These are phyloP conservation scores for Claviceps purpurea DNA, from an alignment of 2,329 filamentous ascomycete species.

Conservation along the genomic window DNA sequence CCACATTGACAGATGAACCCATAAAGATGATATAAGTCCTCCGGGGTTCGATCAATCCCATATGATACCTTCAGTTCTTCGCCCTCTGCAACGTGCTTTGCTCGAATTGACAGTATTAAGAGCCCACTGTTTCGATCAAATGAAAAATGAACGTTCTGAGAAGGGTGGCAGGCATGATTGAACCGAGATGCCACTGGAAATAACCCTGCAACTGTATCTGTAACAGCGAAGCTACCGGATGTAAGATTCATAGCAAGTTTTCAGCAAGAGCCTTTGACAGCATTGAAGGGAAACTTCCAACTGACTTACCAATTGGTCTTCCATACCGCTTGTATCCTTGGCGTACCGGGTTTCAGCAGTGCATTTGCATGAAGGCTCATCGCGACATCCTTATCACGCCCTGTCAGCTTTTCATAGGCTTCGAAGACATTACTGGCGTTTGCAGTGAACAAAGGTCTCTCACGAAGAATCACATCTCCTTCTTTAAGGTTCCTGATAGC, in stretches of 20 bases:
- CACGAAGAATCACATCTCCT: constrained; percentile 29
- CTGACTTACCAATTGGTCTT: constrained; percentile 32
- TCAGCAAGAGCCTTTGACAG: background rate
- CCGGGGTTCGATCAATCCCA: constrained; percentile 19
- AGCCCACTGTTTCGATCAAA: constrained; percentile 21
- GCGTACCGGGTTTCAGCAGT: constrained; percentile 14
- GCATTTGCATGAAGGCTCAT: constrained; percentile 24
- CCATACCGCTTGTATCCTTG: constrained; percentile 25
- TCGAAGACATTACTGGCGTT: constrained; percentile 15
- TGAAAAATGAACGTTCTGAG: constrained; percentile 29
- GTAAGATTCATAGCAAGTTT: background rate
- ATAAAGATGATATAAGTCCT: constrained; percentile 28
- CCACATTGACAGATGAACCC: constrained; percentile 42
- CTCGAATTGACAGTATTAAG: constrained; percentile 28
- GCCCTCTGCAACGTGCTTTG: constrained; percentile 23
- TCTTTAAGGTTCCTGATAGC: constrained; percentile 24
- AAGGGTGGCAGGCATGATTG: constrained; percentile 41
- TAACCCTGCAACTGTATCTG: constrained; percentile 21
- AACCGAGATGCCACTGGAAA: constrained; percentile 41
- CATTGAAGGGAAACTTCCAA: background rate
- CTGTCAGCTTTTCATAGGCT: constrained; percentile 22
- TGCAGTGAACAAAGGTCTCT: constrained; percentile 28
- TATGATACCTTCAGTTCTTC: constrained; percentile 41
- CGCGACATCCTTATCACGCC: constrained; percentile 18
- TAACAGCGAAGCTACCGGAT: constrained; percentile 13